Evolutionary conservation across 2,329 filamentous ascomycete species (phyloP).

Genomic region (Niveomyces coronatus): DNA sequence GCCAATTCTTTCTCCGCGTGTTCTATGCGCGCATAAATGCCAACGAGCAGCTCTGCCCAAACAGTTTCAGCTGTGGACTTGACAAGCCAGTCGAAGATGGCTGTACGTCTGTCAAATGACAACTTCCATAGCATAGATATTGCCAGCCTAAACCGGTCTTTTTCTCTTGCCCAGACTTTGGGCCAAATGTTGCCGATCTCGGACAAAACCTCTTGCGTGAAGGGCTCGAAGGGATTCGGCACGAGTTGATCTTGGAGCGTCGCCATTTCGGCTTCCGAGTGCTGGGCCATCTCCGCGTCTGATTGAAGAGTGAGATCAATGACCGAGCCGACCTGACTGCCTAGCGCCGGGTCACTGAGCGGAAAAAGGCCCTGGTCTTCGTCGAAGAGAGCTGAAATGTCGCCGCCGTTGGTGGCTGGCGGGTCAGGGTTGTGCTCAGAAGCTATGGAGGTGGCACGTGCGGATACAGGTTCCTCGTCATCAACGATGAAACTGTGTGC

Average conservation of each 20-base stretch:
- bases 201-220: neutral
- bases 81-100: conserved; percentile 17
- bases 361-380: neutral
- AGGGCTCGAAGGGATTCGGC: neutral
- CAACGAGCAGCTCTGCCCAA: neutral
- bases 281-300: neutral
- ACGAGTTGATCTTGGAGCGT: conserved; percentile 2
- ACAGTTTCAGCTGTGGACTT: neutral
- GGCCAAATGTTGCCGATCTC: conserved; percentile 8
- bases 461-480: conserved; percentile 12
- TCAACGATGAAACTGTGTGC: conserved; percentile 39
- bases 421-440: neutral
- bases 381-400: neutral
- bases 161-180: conserved; percentile 13
- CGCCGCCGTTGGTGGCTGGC: neutral
- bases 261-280: conserved; percentile 1
- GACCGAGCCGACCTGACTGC: neutral
- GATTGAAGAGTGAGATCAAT: conserved; percentile 14
- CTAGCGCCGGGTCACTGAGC: neutral
- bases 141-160: conserved; percentile 18
- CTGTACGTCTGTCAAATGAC: conserved; percentile 13
- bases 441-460: neutral
- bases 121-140: conserved; percentile 18
- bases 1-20: too few species aligned
- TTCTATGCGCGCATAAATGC: neutral